phyloP scores from a whole-genome alignment of 768 basidiomycete species.

The Cyathus striatus region DNA sequence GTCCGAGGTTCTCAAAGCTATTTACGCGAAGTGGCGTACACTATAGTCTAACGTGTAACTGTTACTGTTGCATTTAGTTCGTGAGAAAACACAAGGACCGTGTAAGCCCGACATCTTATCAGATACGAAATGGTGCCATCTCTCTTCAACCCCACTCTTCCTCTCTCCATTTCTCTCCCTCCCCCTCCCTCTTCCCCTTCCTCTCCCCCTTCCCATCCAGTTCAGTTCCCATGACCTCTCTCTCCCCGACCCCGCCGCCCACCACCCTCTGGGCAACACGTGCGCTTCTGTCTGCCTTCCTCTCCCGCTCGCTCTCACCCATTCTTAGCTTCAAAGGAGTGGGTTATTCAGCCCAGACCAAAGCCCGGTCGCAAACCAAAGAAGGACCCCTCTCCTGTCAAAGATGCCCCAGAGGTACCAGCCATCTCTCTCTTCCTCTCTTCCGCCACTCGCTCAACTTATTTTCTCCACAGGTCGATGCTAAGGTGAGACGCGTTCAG shows the following conservation, averaged over 20 bases:
- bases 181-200: constrained; percentile 3
- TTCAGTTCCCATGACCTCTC: constrained; percentile 8
- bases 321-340: constrained; percentile 74
- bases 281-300: neutral
- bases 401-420: constrained; percentile 49
- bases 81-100: constrained; percentile 9
- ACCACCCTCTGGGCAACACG: constrained; percentile 68
- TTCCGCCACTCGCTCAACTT: constrained; percentile 1
- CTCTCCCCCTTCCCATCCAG: neutral
- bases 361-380: constrained; percentile 88
- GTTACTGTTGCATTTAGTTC: neutral
- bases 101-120: constrained; percentile 43
- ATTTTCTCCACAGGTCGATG: constrained; percentile 34
- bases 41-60: too few relatives aligned
- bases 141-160: constrained; percentile 15
- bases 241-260: constrained; percentile 28
- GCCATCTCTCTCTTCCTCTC: constrained; percentile 1
- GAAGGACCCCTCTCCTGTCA: constrained; percentile 34
- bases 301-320: constrained; percentile 8
- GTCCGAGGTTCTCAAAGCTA: too few relatives aligned
- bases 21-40: too few relatives aligned
- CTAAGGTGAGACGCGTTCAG: constrained; percentile 67
- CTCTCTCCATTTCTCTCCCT: constrained; percentile 8
- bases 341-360: constrained; percentile 82
- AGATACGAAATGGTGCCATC: constrained; percentile 28